These are phyloP conservation scores for Cercospora sp. DNA, from an alignment of 2,329 filamentous ascomycete genomes.

Conservation along the genomic window DNA sequence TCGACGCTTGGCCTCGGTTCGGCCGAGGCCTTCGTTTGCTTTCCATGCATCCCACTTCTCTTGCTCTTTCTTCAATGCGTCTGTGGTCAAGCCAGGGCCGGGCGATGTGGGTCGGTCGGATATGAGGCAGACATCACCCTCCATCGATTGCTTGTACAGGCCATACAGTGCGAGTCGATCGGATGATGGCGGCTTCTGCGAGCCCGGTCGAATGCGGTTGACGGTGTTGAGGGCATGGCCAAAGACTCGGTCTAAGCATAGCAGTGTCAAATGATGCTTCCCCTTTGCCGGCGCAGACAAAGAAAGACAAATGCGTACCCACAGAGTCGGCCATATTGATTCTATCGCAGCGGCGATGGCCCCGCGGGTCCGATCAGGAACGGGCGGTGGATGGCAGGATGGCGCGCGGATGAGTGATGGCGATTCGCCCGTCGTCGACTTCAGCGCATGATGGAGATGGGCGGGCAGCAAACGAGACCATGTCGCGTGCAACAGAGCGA, in stretches of 20 bases:
- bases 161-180: constrained; percentile 93
- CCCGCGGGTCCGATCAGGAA: not conserved
- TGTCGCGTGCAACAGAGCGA: constrained; percentile 6
- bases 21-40: constrained; percentile 74
- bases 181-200: constrained; percentile 77
- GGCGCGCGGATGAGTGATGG: not conserved
- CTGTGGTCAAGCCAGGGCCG: constrained; percentile 22
- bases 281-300: not conserved
- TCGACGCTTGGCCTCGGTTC: constrained; percentile 88
- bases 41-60: constrained; percentile 82
- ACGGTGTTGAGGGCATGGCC: constrained; percentile 98
- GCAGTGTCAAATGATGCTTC: constrained; percentile 10
- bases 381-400: not conserved
- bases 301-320: constrained; percentile 23
- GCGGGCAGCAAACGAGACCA: constrained; percentile 1
- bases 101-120: constrained; percentile 71
- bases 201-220: constrained; percentile 94
- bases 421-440: not conserved
- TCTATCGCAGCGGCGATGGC: not conserved
- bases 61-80: constrained; percentile 40
- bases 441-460: constrained; percentile 4
- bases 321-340: constrained; percentile 36
- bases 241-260: constrained; percentile 81
- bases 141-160: constrained; percentile 98
- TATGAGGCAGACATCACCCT: constrained; percentile 91